Conservation (phyloP, 441 rosid genomes). For the Populus trichocarpa region DNA sequence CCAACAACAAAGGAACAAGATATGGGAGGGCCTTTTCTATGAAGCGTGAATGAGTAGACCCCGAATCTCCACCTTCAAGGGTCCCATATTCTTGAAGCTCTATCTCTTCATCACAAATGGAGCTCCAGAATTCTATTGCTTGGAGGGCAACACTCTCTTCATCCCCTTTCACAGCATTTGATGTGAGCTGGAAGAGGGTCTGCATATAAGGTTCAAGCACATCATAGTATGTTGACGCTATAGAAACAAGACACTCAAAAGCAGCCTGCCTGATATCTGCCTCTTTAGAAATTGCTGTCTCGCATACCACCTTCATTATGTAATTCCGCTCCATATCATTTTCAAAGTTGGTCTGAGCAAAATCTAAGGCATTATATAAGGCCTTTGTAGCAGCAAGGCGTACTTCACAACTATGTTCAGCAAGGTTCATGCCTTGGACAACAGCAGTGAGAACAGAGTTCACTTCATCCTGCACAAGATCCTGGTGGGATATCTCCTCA, state of each 20-base stretch:
- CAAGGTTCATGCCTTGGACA: conserved; percentile 88
- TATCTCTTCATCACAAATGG: too few relatives aligned
- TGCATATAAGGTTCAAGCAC: conserved; percentile 83
- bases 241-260: conserved; percentile 90
- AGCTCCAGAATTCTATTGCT: conserved; percentile 92
- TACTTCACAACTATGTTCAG: conserved; percentile 63
- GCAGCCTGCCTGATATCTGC: conserved; percentile 84
- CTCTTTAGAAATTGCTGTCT: conserved; percentile 79
- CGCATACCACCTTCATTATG: conserved; percentile 91
- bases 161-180: conserved; percentile 85
- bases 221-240: conserved; percentile 81
- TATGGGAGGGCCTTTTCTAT: conserved; percentile 74
- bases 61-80: conserved; percentile 61
- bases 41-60: conserved; percentile 53
- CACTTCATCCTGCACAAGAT: conserved; percentile 80
- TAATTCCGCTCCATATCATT: conserved; percentile 88
- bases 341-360: conserved; percentile 89
- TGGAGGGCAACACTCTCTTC: conserved; percentile 91
- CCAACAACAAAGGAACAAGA: conserved; percentile 74
- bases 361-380: conserved; percentile 72
- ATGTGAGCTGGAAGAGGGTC: conserved; percentile 77
- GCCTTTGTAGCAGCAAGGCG: conserved; percentile 89
- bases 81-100: conserved; percentile 73
- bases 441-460: conserved; percentile 87
- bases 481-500: conserved; percentile 82